A percentile compares a stretch with the other conserved stretches of the same genome.
Conservation (phyloP, 371 early-diverging fungal species). For the Mucor racemosus region DNA sequence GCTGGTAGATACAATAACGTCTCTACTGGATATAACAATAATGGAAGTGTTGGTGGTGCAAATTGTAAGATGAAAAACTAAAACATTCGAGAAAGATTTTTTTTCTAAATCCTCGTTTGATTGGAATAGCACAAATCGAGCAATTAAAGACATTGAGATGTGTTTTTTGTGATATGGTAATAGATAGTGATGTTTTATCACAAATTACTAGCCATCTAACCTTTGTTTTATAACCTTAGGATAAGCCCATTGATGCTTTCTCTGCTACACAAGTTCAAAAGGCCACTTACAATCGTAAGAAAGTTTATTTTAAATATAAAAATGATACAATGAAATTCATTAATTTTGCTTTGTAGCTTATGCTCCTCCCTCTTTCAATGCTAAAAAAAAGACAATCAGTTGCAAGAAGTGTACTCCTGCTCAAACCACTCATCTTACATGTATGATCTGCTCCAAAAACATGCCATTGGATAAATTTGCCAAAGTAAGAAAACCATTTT, state of each 20-base stretch:
- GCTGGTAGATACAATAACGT: neutral
- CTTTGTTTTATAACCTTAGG: slow-evolving; percentile 10
- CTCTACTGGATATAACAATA: neutral
- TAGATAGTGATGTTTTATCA: neutral
- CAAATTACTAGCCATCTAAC: neutral
- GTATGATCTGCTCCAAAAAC: slow-evolving; percentile 49
- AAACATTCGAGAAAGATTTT: too few relatives aligned
- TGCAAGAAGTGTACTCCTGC: slow-evolving; percentile 57
- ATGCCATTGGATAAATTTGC: slow-evolving; percentile 51
- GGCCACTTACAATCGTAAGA: slow-evolving; percentile 29
- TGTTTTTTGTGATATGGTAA: slow-evolving; percentile 29
- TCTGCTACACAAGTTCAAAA: slow-evolving; percentile 27
- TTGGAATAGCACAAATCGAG: neutral
- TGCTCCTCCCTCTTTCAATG: slow-evolving; percentile 45
- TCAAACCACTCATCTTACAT: slow-evolving; percentile 40
- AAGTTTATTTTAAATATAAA: too few relatives aligned
- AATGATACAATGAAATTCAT: too few relatives aligned
- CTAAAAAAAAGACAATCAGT: slow-evolving; percentile 41
- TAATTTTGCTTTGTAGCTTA: slow-evolving; percentile 29
- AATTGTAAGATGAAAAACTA: neutral
- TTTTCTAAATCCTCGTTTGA: neutral
- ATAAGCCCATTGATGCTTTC: slow-evolving; percentile 34
- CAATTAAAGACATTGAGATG: slow-evolving; percentile 17
- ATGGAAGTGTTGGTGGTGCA: neutral
- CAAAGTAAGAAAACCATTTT: slow-evolving; percentile 34